Evolutionary conservation across 2,329 filamentous ascomycete genomes (phyloP).

Genomic region (Mariannaea elegans): DNA sequence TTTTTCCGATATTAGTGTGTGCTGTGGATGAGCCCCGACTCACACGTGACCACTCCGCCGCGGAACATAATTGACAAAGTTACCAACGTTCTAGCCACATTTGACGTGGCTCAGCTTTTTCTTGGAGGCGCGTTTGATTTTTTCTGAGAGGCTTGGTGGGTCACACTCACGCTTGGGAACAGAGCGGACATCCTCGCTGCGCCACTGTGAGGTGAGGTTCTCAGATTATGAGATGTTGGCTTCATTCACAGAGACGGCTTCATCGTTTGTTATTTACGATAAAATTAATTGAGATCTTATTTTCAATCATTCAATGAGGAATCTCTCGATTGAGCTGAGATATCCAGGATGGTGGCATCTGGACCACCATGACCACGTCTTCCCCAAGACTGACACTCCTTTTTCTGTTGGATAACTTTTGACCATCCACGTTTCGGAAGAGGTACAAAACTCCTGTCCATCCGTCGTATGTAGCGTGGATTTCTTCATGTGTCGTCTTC

Average conservation of each 20-base stretch:
- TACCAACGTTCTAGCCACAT: not conserved
- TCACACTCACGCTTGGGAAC: too few species aligned
- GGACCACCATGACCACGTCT: conserved; percentile 17
- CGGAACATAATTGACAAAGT: not conserved
- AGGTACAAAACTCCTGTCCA: conserved; percentile 25
- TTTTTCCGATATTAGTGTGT: conserved; percentile 41
- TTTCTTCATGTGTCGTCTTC: conserved; percentile 25
- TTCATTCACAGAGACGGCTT: too few species aligned
- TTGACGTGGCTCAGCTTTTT: not conserved
- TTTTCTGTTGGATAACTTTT: conserved; percentile 9
- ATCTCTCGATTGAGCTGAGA: conserved; percentile 19
- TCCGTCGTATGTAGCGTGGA: conserved; percentile 26
- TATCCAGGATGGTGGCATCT: conserved; percentile 22
- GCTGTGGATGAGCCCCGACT: conserved; percentile 22
- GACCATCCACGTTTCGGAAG: conserved; percentile 20
- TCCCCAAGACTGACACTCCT: conserved; percentile 17
- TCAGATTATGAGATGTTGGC: too few species aligned
- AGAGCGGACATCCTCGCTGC: too few species aligned
- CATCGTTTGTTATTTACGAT: too few species aligned
- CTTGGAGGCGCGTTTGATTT: too few species aligned
- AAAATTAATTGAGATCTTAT: not conserved
- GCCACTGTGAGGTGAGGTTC: too few species aligned
- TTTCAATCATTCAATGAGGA: conserved; percentile 14
- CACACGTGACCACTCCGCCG: conserved; percentile 29
- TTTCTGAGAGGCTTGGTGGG: too few species aligned